These are phyloP conservation scores for Takakia lepidozioides DNA, from an alignment of 225 moss, liverwort and hornwort genomes.

Conservation along the genomic window DNA sequence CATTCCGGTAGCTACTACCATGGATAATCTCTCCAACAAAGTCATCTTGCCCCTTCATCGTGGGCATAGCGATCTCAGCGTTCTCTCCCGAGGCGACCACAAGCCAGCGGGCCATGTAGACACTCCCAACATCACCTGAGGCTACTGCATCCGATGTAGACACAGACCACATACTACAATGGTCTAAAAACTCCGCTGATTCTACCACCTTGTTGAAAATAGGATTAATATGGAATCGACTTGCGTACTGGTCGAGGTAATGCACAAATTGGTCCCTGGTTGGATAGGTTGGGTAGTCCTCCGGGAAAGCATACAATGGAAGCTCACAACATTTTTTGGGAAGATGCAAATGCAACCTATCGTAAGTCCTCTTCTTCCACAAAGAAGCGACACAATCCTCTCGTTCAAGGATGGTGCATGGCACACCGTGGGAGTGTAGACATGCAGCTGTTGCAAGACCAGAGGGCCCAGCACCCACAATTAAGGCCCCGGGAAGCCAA, in stretches of 20 bases:
- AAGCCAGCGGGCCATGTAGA: slow-evolving; percentile 14
- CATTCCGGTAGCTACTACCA: slow-evolving; percentile 26
- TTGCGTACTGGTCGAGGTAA: slow-evolving; percentile 33
- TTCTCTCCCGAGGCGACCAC: slow-evolving; percentile 46
- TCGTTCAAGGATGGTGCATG: slow-evolving; percentile 19
- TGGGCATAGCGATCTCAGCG: slow-evolving; percentile 11
- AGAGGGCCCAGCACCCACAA: slow-evolving; percentile 23
- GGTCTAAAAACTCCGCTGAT: slow-evolving; percentile 5
- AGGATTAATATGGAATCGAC: slow-evolving; percentile 18
- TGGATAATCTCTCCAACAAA: slow-evolving; percentile 14
- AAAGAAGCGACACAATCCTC: slow-evolving; percentile 16
- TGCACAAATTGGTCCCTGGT: slow-evolving; percentile 32
- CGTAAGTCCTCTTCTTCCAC: slow-evolving; percentile 42
- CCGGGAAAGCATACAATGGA: slow-evolving; percentile 30
- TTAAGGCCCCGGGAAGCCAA: slow-evolving; percentile 10
- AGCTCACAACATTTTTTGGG: slow-evolving; percentile 51
- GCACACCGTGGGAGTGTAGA: slow-evolving; percentile 10
- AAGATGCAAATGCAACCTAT: slow-evolving; percentile 33
- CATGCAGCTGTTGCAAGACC: slow-evolving; percentile 23
- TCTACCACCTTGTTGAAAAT: slow-evolving; percentile 18
- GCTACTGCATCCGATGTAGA: too few species aligned
- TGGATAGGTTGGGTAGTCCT: slow-evolving; percentile 33
- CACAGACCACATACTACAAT: not conserved
- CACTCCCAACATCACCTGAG: too few species aligned
- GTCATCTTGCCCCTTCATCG: not conserved